Evolutionary conservation across 1,139 yeast species (phyloP), one percentile per base, ranked within the genome.

Genomic region (Protomyces arabidopsidicola): DNA sequence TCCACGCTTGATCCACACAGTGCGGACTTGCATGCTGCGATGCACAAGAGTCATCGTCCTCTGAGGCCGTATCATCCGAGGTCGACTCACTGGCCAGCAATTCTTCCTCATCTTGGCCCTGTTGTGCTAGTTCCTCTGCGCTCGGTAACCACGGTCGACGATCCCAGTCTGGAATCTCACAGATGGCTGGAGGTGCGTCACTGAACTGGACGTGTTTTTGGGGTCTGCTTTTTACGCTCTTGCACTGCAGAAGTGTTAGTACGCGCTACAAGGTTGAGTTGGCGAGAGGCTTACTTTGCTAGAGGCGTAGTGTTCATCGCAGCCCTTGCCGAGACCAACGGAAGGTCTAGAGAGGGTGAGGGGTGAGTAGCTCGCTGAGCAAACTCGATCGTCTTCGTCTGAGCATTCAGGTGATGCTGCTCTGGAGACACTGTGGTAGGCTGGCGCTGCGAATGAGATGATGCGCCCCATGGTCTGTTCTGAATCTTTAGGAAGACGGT

Each of bases 381-480:
- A 42, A 9, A 22, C n/a, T 12, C 18, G 38, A 14, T n/a, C 16
- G 20, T 58, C 62, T 6, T 48, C 42, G 45, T 52, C 56, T 50
- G 56, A 18, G 31, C 53, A 52, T n/a, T 51, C 62, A 14, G 62
- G 56, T 2, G 62, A 58, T 18, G 55, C 52, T 10, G 62, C 52
- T 27, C 62, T 31, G 31, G 52, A 39, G 22, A 50, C 35, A 12
- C 56, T 36, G 35, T 58, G 39, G 56, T 58, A 58, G 42, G 62
- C 62, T 1, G 62, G 62, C 20, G 62, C 62, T 18, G 53, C 53
- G 56, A 58, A 58, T n/a, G 62, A 34, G 27, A 58, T 58, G 55
- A 58, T 58, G 55, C 62, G 62, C 20, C 62, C 62, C 62, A 58
- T 58, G 5, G n/a, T 31, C 10, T 38, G 31, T 27, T 27, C 31